Evolutionary conservation across 164 flowering plant genomes (phyloP), one percentile per base, ranked within the genome.

Genomic region (Vitis riparia): DNA sequence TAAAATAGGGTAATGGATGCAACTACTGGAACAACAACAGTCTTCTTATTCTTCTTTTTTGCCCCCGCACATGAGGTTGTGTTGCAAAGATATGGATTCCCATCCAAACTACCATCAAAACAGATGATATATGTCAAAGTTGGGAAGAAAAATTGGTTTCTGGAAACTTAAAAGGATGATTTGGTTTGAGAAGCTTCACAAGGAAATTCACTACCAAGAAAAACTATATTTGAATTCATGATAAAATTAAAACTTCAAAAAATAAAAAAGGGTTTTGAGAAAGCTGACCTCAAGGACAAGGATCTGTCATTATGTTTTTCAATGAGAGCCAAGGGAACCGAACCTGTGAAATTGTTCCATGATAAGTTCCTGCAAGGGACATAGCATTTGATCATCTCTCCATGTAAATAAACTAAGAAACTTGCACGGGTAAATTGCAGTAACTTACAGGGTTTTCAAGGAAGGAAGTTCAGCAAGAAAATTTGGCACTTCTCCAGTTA

Each of bases 261-360:
- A 37, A 37, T 37, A 0, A 3, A 37, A 6, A 6, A 37, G 44
- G 44, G 44, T 6, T 37, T 37, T 37, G 7, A 37, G 44, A 37
- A 5, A 32, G 32, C 62, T 16, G 9, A 80, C 85, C 80, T 78
- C 30, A 81, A 44, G 9, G 32, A 47, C 27, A 85, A 65, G 13
- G 69, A 70, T 14, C 82, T 76, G 11, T 68, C 64, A 0, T 50
- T 61, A n/a, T 74, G 55, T 68, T 62, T 77, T 53, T 69, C 73
- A 15, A 76, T 30, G 19, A 85, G 82, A 17, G 27, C 73, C 44
- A 7, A n/a, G 17, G 89, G 89, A 78, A 84, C 13, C 11, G 83
- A 44, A 14, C 86, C 87, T 4, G 67, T 60, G 63, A 86, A 68
- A 3, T 73, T 67, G 70, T 86, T 86, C 7, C 79, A 71, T 14